Evolutionary conservation across 1,139 yeast species (phyloP), one percentile per base, ranked within the genome.

Genomic region (Taphrina flavorubra): DNA sequence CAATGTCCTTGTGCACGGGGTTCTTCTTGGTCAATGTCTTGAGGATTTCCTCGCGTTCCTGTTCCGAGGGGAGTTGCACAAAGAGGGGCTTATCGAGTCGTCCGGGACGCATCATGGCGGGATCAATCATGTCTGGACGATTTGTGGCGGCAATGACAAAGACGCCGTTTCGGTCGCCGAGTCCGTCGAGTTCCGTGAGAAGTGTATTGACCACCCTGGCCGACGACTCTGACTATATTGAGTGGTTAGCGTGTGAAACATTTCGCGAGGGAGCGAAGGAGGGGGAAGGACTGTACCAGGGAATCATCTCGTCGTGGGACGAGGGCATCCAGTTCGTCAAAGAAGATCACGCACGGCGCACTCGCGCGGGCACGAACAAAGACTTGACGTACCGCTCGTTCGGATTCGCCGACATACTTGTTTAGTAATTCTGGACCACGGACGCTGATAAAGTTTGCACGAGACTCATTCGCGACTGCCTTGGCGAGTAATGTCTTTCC

Each of bases 91-190:
- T 94, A 76, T 94, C 99, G 74, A 94, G 82, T 77, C 99, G 85
- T 1, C 99, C 99, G 0, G 99, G 99, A 76, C 99, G 85, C 68
- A 94, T 81, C 98, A 94, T 94, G 0, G 99, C 99, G 8, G 97
- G 94, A 78, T 94, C 99, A 72, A 94, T 94, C 92, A 94, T 94
- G 78, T 94, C 99, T 0, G 98, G 98, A 77, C 99, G 84, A 76
- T 94, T 94, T 0, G 99, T 94, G 1, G 99, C 99, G 42, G 97
- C 99, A 73, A 94, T 86, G 2, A 94, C 99, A 77, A 89, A 94
- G 1, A 94, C 90, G 1, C 98, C 98, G 69, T 88, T 86, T 75
- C 99, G 83, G 74, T 92, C 97, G 74, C 91, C 92, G 70, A 94
- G 84, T 1, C 99, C 99, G 78, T 94, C 99, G 53, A 94, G 81